phyloP scores from a whole-genome alignment of 2,329 filamentous ascomycete genomes.

The Colletotrichum magnum region DNA sequence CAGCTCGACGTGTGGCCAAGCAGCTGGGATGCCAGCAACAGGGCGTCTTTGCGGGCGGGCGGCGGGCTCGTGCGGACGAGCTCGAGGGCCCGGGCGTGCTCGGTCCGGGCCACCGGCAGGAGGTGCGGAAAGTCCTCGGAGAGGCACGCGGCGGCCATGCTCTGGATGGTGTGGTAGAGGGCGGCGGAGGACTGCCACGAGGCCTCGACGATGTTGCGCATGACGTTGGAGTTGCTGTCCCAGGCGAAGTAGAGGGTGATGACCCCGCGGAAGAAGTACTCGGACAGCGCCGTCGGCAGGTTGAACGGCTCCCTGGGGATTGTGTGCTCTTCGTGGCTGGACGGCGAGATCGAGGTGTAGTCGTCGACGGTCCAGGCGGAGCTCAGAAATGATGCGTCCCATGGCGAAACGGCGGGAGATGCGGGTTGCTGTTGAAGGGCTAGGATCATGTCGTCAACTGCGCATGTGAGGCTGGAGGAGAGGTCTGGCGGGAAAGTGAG shows the following conservation, averaged over 20 bases:
- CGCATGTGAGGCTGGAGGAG: neutral
- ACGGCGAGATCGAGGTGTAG: neutral
- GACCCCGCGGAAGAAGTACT: constrained; percentile 44
- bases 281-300: constrained; percentile 34
- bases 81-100: constrained; percentile 38
- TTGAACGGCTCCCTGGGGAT: constrained; percentile 30
- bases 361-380: accelerated
- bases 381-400: accelerated
- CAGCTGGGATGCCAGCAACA: constrained; percentile 35
- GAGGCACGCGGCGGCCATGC: constrained; percentile 74
- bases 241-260: constrained; percentile 43
- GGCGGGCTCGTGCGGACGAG: constrained; percentile 4
- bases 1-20: constrained; percentile 44
- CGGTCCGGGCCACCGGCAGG: constrained; percentile 15
- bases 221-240: constrained; percentile 43
- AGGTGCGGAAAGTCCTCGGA: constrained; percentile 56
- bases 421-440: neutral
- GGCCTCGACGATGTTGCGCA: constrained; percentile 43
- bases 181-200: constrained; percentile 69
- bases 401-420: accelerated
- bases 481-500: neutral
- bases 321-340: accelerated
- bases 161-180: constrained; percentile 73
- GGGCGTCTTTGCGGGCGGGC: constrained; percentile 13
- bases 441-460: neutral